Evolutionary conservation across 768 basidiomycete species (phyloP).

Genomic region (Infundibulicybe gibba): DNA sequence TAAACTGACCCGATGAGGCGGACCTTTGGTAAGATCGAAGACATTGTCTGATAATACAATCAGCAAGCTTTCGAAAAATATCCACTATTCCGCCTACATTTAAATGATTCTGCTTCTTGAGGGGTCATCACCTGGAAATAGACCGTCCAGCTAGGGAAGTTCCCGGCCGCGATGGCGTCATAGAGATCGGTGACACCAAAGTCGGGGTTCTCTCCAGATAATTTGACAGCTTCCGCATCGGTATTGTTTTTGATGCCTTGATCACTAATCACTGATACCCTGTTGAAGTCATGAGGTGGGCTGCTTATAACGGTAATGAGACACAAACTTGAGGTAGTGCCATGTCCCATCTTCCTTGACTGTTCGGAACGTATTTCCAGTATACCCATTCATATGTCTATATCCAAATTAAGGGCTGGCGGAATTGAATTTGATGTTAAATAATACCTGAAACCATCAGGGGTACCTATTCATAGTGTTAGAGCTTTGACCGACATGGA

Average conservation of each 20-base stretch:
- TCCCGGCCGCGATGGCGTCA: constrained; percentile 48
- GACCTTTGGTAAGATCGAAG: constrained; percentile 44
- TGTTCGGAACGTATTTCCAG: constrained; percentile 19
- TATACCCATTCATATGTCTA: constrained; percentile 16
- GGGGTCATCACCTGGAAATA: constrained; percentile 54
- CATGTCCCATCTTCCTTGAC: constrained; percentile 42
- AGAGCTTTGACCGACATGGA: neutral
- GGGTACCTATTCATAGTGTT: constrained; percentile 22
- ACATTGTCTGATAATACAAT: constrained; percentile 37
- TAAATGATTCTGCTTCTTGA: constrained; percentile 46
- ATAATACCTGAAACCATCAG: constrained; percentile 32
- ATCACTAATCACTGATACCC: constrained; percentile 22
- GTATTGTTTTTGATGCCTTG: constrained; percentile 28
- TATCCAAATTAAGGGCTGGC: neutral
- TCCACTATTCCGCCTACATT: constrained; percentile 15
- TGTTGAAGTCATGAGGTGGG: constrained; percentile 16
- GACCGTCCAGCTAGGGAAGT: constrained; percentile 55
- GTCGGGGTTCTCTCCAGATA: constrained; percentile 43
- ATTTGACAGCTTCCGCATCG: constrained; percentile 24
- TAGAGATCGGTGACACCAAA: constrained; percentile 54
- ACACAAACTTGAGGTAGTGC: constrained; percentile 48
- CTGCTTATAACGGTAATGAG: neutral
- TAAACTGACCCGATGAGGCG: neutral
- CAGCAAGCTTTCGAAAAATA: neutral
- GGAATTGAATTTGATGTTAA: neutral